These are phyloP conservation scores for Pseudogymnoascus sp. DNA, from an alignment of 2,329 filamentous ascomycete species.

Conservation along the genomic window DNA sequence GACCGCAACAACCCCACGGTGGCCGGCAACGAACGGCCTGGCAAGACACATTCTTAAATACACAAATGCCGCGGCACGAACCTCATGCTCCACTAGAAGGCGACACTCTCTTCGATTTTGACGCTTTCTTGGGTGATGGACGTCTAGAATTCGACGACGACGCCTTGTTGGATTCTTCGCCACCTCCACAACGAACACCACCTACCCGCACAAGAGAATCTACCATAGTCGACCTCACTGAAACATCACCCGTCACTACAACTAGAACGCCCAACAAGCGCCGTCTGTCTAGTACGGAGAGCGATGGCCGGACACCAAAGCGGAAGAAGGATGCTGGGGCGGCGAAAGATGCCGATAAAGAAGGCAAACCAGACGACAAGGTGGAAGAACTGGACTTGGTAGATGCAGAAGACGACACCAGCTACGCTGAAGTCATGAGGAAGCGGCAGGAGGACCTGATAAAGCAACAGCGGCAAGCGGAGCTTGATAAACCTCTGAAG, in stretches of 20 bases:
- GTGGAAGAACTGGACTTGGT: constrained; percentile 24
- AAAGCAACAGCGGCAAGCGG: constrained; percentile 36
- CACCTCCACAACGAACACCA: neutral
- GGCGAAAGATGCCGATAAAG: constrained; percentile 2
- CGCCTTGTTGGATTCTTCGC: neutral
- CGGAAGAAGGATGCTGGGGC: neutral
- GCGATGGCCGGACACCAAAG: constrained; percentile 15
- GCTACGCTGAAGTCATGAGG: constrained; percentile 23
- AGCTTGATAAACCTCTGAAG: constrained; percentile 42
- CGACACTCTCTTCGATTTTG: too few relatives aligned
- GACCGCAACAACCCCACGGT: neutral
- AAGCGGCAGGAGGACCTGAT: constrained; percentile 25
- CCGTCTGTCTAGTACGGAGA: constrained; percentile 22
- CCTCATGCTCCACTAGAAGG: neutral
- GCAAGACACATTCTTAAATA: neutral
- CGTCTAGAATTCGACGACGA: neutral
- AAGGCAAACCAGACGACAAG: constrained; percentile 14
- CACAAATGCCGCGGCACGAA: neutral
- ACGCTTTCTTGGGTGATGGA: neutral
- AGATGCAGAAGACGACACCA: constrained; percentile 21
- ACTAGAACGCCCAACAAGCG: constrained; percentile 10
- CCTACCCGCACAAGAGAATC: constrained; percentile 2
- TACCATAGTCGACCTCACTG: constrained; percentile 13
- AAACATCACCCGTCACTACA: constrained; percentile 10
- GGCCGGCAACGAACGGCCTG: neutral